Base-by-base conservation (phyloP, 2,329 filamentous ascomycete species). In the Ramichloridium luteum region DNA sequence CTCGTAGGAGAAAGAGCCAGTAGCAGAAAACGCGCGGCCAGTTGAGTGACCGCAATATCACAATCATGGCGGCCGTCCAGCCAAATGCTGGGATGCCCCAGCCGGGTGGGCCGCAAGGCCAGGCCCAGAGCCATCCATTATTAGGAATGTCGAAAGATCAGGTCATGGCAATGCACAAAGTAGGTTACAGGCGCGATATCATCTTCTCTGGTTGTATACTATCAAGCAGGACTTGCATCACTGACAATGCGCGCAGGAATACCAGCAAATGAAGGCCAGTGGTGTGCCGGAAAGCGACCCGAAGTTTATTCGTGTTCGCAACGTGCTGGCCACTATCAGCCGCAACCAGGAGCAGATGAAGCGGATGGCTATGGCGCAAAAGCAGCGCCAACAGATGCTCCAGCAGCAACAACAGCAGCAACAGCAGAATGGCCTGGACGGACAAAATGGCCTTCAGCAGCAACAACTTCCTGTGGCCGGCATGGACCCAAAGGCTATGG, bases 261-360 rank as follows among this genome's bases (percentile, higher is more conserved):
- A 81, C 44, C 79, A 81, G 52, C 74, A 82, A 56, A 85, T 96
- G 80, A 90, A 88, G 59, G 72, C 81, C 34, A 70, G 78, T 48
- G 86, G 86, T 45, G 78, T 92, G 14, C 74, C 82, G 25, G 70
- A 76, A 35, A 79, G 70, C 35, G 85, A 96, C 50, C 88, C 88
- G 27, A 86, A 96, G 55, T 86, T 79, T 50, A 70, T 88, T 49
- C 92, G 90, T 59, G 72, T 77, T 17, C 77, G 83, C 32, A 74
- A 80, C 39, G 75, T 92, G 38, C 69, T 94, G 40, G 57, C 72
- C 22, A 74, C 68, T 45, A 72, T 93, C 33, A 79, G 83, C 45
- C 47, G 55, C 41, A 41, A 54, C 46, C 47, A 50, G 44, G 45
- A 56, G 29, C 40, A 54, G 33, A 31, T 53, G 18, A 70, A 72